Evolutionary conservation across 2,329 filamentous ascomycete species (phyloP), one percentile per base, ranked within the genome.

Genomic region (Xylaria polymorpha): DNA sequence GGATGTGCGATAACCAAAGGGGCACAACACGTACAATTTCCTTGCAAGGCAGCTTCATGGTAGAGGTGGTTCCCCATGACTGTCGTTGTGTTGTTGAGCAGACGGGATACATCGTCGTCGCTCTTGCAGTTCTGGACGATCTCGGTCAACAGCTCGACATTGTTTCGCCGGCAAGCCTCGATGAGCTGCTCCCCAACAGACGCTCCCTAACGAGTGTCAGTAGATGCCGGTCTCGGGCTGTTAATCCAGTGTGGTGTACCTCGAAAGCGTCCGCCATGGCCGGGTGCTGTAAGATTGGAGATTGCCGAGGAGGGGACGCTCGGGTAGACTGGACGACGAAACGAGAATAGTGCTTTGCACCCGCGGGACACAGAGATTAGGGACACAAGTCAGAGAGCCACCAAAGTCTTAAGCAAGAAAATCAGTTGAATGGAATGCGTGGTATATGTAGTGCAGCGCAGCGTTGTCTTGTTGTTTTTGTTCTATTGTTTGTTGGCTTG

Each of bases 121-220:
- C 83, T 82, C 73, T 87, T 87, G 77, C 88, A 83, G 73, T 83
- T 83, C 50, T 87, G 82, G 74, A 98, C 86, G 66, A 94, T 87
- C 76, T 96, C 91, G 75, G 88, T 83, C 66, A 98, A 89, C 69
- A 98, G 89, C 63, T 95, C 91, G 74, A 90, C 90, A 83, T 98
- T 98, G 86, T 98, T 95, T 78, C 94, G 89, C 70, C 95, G 93
- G 83, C 93, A 97, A 76, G 96, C 93, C 84, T 97, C 95, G 82
- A 98, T 89, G 75, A 98, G 88, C 77, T 93, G 88, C 84, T 98
- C 95, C 80, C 91, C 87, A 56, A 90, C 89, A 69, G 93, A 93
- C 75, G 95, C 95, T 79, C 95, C 96, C 92, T 97, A 76, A 55
- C 53, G 14, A 50, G 60, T 53, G 72, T 73, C 67, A 73, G 58